Conservation (phyloP, 2,329 filamentous ascomycete genomes). For the Lecanicillium sp. region DNA sequence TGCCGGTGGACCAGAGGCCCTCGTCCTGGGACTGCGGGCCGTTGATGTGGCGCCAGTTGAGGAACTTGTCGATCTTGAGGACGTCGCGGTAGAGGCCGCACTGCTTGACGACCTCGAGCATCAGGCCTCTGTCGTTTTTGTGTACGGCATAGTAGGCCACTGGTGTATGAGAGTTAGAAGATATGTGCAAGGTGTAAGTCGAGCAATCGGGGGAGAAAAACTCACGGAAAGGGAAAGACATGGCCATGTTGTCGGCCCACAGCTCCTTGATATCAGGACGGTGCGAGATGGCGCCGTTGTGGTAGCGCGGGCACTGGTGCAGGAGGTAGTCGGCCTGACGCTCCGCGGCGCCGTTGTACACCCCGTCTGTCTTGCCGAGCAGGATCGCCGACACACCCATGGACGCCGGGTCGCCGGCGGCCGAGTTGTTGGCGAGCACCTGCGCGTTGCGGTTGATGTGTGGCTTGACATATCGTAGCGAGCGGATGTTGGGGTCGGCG, state of each 20-base stretch:
- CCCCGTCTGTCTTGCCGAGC: conserved; percentile 14
- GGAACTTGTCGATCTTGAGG: conserved; percentile 10
- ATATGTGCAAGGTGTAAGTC: neutral
- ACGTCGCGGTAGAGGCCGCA: conserved; percentile 15
- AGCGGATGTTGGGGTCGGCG: neutral
- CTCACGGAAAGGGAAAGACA: conserved; percentile 17
- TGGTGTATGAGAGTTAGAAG: neutral
- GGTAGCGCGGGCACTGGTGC: conserved; percentile 9
- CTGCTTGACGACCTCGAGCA: conserved; percentile 12
- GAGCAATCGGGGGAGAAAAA: neutral
- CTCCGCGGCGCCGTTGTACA: conserved; percentile 13
- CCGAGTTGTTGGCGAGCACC: conserved; percentile 8
- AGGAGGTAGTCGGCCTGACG: conserved; percentile 13
- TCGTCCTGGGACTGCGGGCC: conserved; percentile 16
- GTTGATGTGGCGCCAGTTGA: conserved; percentile 17
- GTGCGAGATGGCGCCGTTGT: conserved; percentile 16
- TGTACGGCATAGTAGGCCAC: conserved; percentile 8
- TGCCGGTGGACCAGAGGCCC: conserved; percentile 16
- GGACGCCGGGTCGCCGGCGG: conserved; percentile 16
- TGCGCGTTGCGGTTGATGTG: conserved; percentile 15
- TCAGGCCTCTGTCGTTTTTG: conserved; percentile 11
- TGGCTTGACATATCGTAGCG: conserved; percentile 13
- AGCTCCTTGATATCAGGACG: conserved; percentile 14
- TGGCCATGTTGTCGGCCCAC: conserved; percentile 17
- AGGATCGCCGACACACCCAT: conserved; percentile 16